Evolutionary conservation across 164 flowering plant species (phyloP), one percentile per base, ranked within the genome.

Genomic region (Nelumbo lutea): DNA sequence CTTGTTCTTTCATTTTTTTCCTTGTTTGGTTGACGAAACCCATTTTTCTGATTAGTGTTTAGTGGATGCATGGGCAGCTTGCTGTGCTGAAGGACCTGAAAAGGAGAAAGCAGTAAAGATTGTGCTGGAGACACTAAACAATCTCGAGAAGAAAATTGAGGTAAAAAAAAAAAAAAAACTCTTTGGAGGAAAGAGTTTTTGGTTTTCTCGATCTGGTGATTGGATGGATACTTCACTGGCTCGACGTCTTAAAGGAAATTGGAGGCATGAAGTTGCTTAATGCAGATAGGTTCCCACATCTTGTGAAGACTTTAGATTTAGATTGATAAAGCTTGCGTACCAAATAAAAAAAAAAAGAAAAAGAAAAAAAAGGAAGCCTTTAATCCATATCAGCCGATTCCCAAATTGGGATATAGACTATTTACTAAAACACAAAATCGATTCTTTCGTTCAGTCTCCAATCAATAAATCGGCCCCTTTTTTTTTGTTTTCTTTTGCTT

Each of bases 221-320:
- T 15, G 61, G 70, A 41, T 39, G 59, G 59, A 43, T 67, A 4
- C 14, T 47, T 57, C 14, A 42, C 6, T 67, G 70, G 70, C n/a
- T 57, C 13, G 13, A 38, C 0, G 62, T 40, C 62, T 2, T 67
- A 40, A 62, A 67, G 15, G 61, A 57, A 40, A n/a, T 53, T 14
- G 59, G 55, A 40, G 9, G 46, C 9, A n/a, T 66, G 56, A 66
- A 66, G 59, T 9, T 66, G 3, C 59, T 66, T 48, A 60, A 66
- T 51, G 60, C 68, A 13, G 45, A 52, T 2, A 66, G 11, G n/a
- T 40, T 52, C 39, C 68, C 68, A 3, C 42, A 6, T 2, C 42
- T 66, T 9, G 14, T 53, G 15, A 4, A 46, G 48, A 46, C 4
- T 46, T 46, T 46, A 46, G 5, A 46, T 7, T 7, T 27, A 47